phyloP scores from a whole-genome alignment of 371 early-diverging fungal genomes.

The Entomophthora muscae region DNA sequence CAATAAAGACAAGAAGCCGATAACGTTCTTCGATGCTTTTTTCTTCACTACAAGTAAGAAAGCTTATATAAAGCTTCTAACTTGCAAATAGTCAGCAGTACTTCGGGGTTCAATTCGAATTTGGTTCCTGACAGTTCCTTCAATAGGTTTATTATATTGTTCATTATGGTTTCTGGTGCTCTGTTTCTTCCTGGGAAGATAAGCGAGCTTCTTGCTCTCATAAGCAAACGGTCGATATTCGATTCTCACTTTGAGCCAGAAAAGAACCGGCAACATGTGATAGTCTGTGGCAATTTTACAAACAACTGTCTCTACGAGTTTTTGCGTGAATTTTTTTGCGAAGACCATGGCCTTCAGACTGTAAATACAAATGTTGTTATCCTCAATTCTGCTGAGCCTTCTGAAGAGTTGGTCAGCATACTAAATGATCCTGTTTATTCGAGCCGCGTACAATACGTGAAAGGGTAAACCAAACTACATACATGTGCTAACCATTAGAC shows the following conservation, averaged over 20 bases:
- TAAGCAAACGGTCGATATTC: constrained; percentile 29
- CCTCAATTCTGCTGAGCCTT: constrained; percentile 32
- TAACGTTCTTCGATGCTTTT: constrained; percentile 42
- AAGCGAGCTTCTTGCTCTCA: constrained; percentile 34
- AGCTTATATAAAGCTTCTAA: background rate
- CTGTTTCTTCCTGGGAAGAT: constrained; percentile 44
- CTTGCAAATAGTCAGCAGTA: constrained; percentile 14
- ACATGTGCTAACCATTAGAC: constrained; percentile 12
- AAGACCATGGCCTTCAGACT: constrained; percentile 34
- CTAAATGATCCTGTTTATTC: constrained; percentile 31
- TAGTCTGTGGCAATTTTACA: constrained; percentile 40
- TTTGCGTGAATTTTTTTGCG: constrained; percentile 51
- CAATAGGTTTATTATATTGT: constrained; percentile 33
- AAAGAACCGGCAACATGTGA: constrained; percentile 28
- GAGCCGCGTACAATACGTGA: constrained; percentile 39
- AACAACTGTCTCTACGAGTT: constrained; percentile 31
- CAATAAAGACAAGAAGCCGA: constrained; percentile 17
- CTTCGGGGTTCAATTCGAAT: constrained; percentile 32
- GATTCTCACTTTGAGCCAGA: constrained; percentile 21
- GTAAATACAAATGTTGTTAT: constrained; percentile 41
- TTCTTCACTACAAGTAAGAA: constrained; percentile 32
- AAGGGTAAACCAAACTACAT: constrained; percentile 15
- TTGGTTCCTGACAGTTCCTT: constrained; percentile 37
- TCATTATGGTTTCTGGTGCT: constrained; percentile 45
- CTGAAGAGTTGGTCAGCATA: constrained; percentile 25